phyloP scores from a whole-genome alignment of 768 basidiomycete genomes.

The Udeniomyces megalosporus region DNA sequence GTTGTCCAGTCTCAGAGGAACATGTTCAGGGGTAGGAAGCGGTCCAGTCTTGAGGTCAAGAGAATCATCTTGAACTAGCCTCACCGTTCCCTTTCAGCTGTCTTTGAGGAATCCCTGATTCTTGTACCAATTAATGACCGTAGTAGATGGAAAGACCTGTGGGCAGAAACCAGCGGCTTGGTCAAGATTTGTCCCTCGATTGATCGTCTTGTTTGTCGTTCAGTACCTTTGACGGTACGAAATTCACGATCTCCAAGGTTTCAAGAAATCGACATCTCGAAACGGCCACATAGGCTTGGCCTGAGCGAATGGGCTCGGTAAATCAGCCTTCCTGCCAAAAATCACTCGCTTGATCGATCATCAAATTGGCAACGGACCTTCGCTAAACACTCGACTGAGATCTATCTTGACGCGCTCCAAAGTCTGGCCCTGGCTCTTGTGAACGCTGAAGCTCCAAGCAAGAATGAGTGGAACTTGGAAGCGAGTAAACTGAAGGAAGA shows the following conservation, averaged over 20 bases:
- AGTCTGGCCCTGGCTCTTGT: conserved; percentile 96
- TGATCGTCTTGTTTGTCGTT: no score
- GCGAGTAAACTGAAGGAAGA: neutral
- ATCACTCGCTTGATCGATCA: neutral
- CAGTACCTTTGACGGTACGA: neutral
- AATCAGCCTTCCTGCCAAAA: neutral
- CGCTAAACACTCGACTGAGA: conserved; percentile 59
- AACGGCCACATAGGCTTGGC: conserved; percentile 7
- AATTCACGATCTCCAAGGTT: conserved; percentile 6
- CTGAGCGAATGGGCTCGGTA: neutral
- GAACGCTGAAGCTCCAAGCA: conserved; percentile 32
- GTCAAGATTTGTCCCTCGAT: no score
- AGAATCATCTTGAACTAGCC: no score
- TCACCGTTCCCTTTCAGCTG: no score
- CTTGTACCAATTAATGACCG: no score
- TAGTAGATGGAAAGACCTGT: no score
- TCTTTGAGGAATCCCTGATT: no score
- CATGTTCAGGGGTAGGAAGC: no score
- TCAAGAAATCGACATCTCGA: conserved; percentile 1
- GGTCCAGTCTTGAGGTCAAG: no score
- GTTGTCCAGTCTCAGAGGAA: no score
- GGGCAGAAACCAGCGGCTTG: no score
- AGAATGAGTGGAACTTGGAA: neutral
- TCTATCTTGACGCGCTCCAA: conserved; percentile 89
- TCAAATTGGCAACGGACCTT: neutral